These are phyloP conservation scores for Leucocoprinus sp. DNA, from an alignment of 768 basidiomycete species.

Conservation along the genomic window DNA sequence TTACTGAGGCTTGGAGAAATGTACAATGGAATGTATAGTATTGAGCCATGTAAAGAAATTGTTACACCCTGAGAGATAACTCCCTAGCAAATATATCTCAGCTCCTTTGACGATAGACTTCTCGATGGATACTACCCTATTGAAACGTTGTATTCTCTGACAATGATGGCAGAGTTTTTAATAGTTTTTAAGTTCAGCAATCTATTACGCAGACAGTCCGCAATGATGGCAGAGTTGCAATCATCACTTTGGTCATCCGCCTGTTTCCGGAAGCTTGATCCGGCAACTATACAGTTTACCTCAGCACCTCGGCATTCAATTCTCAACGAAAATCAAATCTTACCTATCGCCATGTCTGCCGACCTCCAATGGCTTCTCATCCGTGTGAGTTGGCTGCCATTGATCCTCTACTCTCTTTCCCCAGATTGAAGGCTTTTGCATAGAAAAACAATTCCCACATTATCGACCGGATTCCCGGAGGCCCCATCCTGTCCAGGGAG, in stretches of 20 bases:
- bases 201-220: too few relatives aligned
- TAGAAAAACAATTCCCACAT: conserved; percentile 82
- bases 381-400: conserved; percentile 47
- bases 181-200: too few relatives aligned
- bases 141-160: too few relatives aligned
- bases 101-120: too few relatives aligned
- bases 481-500: conserved; percentile 80
- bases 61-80: too few relatives aligned
- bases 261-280: background rate
- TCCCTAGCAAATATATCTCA: too few relatives aligned
- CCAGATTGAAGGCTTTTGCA: conserved; percentile 4
- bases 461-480: conserved; percentile 67
- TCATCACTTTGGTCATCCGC: background rate
- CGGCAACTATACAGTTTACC: conserved; percentile 9
- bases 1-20: too few relatives aligned
- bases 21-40: too few relatives aligned
- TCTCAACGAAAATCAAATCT: background rate
- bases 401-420: background rate
- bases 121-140: too few relatives aligned
- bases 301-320: conserved; percentile 5
- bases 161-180: too few relatives aligned
- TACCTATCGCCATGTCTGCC: conserved; percentile 56
- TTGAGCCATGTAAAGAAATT: too few relatives aligned
- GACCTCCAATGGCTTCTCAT: conserved; percentile 94
- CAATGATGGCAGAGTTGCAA: too few relatives aligned